Evolutionary conservation across 2,329 filamentous ascomycete genomes (phyloP).

Genomic region (Chrysoporthe austroafricana): DNA sequence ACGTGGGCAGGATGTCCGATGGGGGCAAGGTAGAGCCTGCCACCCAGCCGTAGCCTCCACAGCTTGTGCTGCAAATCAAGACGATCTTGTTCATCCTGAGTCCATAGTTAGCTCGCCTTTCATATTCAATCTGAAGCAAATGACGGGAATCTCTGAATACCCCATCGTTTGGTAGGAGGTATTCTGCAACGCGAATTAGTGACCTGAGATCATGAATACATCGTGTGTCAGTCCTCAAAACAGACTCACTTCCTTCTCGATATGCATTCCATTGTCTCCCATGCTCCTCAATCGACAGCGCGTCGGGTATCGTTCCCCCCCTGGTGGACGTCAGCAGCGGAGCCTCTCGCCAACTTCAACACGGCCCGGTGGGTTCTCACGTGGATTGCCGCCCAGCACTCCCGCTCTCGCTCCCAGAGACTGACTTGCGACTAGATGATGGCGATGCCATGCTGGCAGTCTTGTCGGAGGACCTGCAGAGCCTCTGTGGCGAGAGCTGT

Average conservation of each 20-base stretch:
- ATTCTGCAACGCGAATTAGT: constrained; percentile 4
- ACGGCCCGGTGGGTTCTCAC: background rate
- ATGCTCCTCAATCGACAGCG: constrained; percentile 14
- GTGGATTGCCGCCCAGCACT: constrained; percentile 5
- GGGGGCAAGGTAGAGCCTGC: constrained; percentile 11
- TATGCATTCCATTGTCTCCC: constrained; percentile 15
- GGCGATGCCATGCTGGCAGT: background rate
- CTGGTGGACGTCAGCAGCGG: background rate
- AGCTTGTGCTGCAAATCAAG: constrained; percentile 18
- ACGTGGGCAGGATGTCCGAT: background rate
- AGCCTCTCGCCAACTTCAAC: background rate
- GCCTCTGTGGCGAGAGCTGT: background rate
- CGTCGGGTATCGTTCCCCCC: constrained; percentile 14
- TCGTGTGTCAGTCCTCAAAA: background rate
- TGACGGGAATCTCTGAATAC: background rate
- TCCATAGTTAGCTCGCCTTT: background rate
- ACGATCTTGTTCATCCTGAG: constrained; percentile 17
- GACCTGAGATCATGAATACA: too few species aligned
- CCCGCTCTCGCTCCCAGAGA: constrained; percentile 8
- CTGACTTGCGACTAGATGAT: constrained; percentile 1
- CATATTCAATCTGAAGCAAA: background rate
- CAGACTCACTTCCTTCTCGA: constrained; percentile 14
- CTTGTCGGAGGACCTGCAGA: background rate
- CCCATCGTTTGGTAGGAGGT: constrained; percentile 19
- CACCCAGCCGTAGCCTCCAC: constrained; percentile 5